Conservation (phyloP, 441 rosid genomes). For the Corymbia citriodora region DNA sequence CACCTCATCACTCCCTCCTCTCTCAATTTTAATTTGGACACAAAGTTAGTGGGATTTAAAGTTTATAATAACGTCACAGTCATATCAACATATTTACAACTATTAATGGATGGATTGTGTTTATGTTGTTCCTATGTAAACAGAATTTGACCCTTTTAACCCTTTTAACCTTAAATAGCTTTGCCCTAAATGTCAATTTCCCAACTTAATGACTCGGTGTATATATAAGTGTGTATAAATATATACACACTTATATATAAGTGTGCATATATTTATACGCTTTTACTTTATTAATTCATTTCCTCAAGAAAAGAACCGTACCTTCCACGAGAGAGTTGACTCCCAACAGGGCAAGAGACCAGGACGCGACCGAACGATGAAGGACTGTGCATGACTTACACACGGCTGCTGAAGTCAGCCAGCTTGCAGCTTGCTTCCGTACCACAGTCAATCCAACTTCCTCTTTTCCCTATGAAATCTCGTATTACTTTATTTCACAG, state of each 20-base stretch:
- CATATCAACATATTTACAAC: not conserved
- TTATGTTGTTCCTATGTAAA: not conserved
- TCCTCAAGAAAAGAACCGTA: not conserved
- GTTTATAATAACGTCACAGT: not conserved
- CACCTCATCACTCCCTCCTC: accelerated
- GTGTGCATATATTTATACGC: not conserved
- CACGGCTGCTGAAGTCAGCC: not conserved
- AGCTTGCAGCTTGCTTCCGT: not conserved
- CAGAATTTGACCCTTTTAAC: not conserved
- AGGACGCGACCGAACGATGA: not conserved
- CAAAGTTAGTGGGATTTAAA: accelerated
- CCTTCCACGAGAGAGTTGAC: not conserved
- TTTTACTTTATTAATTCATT: not conserved
- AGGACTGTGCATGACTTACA: not conserved
- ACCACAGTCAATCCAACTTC: not conserved
- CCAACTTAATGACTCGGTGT: not conserved
- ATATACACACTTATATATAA: too few species aligned
- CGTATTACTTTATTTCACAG: not conserved
- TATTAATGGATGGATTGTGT: not conserved
- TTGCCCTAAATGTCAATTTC: not conserved
- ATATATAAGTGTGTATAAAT: too few species aligned
- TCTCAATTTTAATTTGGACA: not conserved
- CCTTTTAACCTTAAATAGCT: not conserved
- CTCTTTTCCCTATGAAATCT: not conserved
- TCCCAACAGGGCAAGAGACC: not conserved